Evolutionary conservation across 192 early-diverging fungal genomes (phyloP).

Genomic region (Jimgerdemannia flammicorona): DNA sequence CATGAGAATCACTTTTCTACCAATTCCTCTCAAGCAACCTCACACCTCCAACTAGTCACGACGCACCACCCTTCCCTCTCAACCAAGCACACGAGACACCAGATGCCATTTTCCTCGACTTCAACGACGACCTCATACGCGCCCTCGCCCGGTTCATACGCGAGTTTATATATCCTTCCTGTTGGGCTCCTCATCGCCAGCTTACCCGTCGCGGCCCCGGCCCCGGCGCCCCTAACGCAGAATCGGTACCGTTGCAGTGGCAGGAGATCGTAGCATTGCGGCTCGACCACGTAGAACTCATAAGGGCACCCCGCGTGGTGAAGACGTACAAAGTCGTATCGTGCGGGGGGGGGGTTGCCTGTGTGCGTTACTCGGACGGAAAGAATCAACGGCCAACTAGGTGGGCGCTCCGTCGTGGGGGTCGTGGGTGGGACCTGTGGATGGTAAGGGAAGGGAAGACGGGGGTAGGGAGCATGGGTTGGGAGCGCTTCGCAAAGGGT

Average conservation of each 20-base stretch:
- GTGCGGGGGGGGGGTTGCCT: constrained; percentile 19
- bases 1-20: no score
- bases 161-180: constrained; percentile 21
- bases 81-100: constrained; percentile 26
- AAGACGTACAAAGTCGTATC: constrained; percentile 41
- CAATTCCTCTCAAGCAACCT: no score
- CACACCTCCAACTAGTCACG: constrained; percentile 21
- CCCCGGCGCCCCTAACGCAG: constrained; percentile 24
- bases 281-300: constrained; percentile 47
- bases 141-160: constrained; percentile 19
- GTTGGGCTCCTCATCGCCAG: constrained; percentile 31
- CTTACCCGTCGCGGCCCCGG: constrained; percentile 30
- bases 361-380: constrained; percentile 30
- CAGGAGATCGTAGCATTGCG: constrained; percentile 40
- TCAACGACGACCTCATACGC: constrained; percentile 16
- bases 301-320: constrained; percentile 8
- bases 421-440: no score
- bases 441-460: no score
- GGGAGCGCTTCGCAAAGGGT: no score
- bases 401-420: neutral
- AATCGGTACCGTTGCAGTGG: constrained; percentile 45
- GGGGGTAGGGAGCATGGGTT: no score
- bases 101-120: constrained; percentile 24
- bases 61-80: constrained; percentile 23
- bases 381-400: constrained; percentile 34